phyloP scores from a whole-genome alignment of 1,139 yeast species.

The Pichia sp. region DNA sequence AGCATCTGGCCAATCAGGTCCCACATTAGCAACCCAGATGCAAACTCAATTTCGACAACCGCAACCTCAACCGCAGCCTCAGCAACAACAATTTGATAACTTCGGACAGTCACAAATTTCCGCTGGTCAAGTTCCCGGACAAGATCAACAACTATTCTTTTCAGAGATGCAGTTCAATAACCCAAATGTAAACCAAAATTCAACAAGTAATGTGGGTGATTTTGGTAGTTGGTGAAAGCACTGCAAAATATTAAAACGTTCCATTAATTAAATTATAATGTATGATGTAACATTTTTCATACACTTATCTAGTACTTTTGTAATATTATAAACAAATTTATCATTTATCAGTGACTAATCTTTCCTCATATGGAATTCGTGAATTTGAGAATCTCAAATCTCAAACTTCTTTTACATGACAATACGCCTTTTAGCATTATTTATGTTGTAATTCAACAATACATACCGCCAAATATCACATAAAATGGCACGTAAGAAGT shows the following conservation, averaged over 20 bases:
- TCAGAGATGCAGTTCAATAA: not conserved
- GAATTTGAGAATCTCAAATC: no score
- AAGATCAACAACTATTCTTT: not conserved
- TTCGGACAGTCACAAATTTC: no score
- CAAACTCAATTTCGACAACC: not conserved
- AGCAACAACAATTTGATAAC: not conserved
- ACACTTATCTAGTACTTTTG: no score
- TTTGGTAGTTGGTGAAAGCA: slow-evolving; percentile 3
- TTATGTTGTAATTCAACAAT: not conserved
- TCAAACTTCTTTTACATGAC: no score
- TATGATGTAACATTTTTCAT: no score
- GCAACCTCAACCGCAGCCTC: slow-evolving; percentile 1
- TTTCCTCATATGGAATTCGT: no score
- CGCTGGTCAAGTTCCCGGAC: not conserved
- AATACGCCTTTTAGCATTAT: no score
- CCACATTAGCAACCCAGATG: not conserved
- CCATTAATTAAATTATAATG: not conserved
- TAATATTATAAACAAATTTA: no score
- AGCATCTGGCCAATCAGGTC: slow-evolving; percentile 1
- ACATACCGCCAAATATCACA: not conserved
- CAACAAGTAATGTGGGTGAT: not conserved
- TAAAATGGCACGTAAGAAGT: slow-evolving; percentile 4
- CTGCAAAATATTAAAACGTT: no score
- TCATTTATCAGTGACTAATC: no score
- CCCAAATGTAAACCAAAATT: not conserved